phyloP scores from a whole-genome alignment of 495 filamentous ascomycete genomes.

The Aspergillus leporis region DNA sequence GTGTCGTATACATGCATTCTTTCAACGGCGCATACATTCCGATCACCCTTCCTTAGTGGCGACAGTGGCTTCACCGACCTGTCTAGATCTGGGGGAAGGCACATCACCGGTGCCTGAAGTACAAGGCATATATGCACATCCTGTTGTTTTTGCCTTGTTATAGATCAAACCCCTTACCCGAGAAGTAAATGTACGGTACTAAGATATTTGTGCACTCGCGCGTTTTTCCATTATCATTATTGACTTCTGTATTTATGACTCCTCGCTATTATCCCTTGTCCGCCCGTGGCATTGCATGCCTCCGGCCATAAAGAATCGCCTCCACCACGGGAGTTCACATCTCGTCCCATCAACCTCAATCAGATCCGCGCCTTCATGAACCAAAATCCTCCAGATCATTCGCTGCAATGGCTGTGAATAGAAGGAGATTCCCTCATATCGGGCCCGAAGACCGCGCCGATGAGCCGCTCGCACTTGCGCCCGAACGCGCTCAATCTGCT shows the following conservation, averaged over 20 bases:
- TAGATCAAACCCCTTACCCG: no score
- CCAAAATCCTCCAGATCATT: conserved; percentile 61
- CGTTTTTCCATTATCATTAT: conserved; percentile 1
- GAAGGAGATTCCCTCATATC: conserved; percentile 69
- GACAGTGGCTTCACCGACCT: neutral
- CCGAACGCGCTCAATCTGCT: conserved; percentile 56
- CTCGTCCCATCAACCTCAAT: conserved; percentile 26
- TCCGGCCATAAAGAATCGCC: conserved; percentile 8
- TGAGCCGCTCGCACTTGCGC: conserved; percentile 61
- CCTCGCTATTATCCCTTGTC: neutral
- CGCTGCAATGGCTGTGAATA: conserved; percentile 62
- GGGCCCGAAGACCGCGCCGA: conserved; percentile 55
- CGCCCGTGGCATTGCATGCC: neutral
- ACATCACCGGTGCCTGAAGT: neutral
- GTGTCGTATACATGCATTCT: neutral
- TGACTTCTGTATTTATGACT: neutral
- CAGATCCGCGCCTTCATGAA: conserved; percentile 59
- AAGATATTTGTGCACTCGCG: neutral
- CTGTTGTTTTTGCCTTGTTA: no score
- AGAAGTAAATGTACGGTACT: no score
- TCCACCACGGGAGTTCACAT: conserved; percentile 8
- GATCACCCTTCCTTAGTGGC: conserved; percentile 2
- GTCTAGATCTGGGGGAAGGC: neutral
- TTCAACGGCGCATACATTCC: conserved; percentile 7
- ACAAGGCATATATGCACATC: no score